Evolutionary conservation across 805 yeast genomes (phyloP), one percentile per base, ranked within the genome.

Genomic region (Suhomyces sp.): DNA sequence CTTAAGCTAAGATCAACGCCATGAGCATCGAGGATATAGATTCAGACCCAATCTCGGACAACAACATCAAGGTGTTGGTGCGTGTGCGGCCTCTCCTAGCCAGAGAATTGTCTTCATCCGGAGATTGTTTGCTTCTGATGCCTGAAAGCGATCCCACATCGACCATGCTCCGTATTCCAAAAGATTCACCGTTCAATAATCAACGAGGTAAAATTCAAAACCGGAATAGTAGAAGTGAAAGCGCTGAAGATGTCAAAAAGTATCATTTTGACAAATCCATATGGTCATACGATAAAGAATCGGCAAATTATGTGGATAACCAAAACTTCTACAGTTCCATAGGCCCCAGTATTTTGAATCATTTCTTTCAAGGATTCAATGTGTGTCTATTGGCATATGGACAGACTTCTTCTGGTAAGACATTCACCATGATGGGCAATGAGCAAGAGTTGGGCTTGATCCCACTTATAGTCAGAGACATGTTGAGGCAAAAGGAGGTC

Each of bases 291-390:
- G 71, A 73, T 39, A 39, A 61, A 0, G 15, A 54, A 0, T 68
- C 70, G n/a, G 44, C 62, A 1, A 47, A 72, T 27, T 79, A 65
- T 60, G 75, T 76, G 1, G 69, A 76, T 39, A 92, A 88, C 61
- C 44, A 60, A 6, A 64, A 64, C 1, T 78, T 86, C 3, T 88
- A 85, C 60, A 61, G 67, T 2, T 64, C 69, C 10, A 73, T 83
- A 15, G 96, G 92, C 0, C 72, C 75, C 9, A 84, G 82, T 41
- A 72, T 85, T 52, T 67, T 88, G 6, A 75, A 79, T 24, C 89
- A 75, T 49, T 59, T 64, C 39, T 73, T 69, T 50, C 70, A 67
- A 44, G 78, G 78, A 5, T 72, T 56, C 58, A 74, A 74, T 53
- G 75, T 72, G n/a, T 73, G 78, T 51, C 58, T 73, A 13, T 56